phyloP scores from a whole-genome alignment of 2,329 filamentous ascomycete species.

The Aspergillus sp. region DNA sequence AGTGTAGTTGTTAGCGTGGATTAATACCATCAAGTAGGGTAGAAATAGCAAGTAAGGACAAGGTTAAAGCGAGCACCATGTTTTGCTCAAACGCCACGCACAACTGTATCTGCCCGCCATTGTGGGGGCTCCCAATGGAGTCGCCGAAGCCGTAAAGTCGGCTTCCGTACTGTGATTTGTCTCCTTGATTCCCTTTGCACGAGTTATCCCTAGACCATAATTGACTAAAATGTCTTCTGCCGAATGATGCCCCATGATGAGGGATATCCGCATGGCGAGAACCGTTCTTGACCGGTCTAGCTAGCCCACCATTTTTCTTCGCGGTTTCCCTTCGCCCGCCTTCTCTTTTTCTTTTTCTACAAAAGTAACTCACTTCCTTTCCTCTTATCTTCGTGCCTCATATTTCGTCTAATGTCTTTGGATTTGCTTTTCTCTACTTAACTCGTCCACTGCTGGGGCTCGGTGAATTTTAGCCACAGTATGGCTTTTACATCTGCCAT shows the following conservation, averaged over 20 bases:
- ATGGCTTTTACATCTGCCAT: conserved; percentile 19
- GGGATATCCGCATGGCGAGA: conserved; percentile 7
- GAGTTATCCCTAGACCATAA: neutral
- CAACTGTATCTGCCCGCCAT: neutral
- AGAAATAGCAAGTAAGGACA: neutral
- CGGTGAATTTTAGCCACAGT: neutral
- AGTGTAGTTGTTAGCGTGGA: no score
- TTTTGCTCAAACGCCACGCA: neutral
- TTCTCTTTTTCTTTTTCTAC: neutral
- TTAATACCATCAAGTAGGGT: neutral
- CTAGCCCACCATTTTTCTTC: conserved; percentile 9
- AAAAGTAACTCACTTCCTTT: neutral
- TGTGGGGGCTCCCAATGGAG: conserved; percentile 4
- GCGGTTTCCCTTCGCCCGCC: neutral
- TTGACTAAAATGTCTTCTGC: neutral
- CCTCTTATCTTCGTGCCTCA: neutral
- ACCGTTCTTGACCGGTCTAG: neutral
- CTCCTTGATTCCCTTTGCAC: neutral
- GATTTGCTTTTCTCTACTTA: neutral
- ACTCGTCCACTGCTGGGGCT: neutral
- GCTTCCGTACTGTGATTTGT: conserved; percentile 1
- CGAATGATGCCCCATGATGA: conserved; percentile 1
- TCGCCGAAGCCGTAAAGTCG: neutral
- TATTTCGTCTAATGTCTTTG: neutral
- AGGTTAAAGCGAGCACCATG: neutral